Evolutionary conservation across 1,284 basidiomycete genomes (phyloP), one percentile per base, ranked within the genome.

Genomic region (Heimioporus punctisporus): DNA sequence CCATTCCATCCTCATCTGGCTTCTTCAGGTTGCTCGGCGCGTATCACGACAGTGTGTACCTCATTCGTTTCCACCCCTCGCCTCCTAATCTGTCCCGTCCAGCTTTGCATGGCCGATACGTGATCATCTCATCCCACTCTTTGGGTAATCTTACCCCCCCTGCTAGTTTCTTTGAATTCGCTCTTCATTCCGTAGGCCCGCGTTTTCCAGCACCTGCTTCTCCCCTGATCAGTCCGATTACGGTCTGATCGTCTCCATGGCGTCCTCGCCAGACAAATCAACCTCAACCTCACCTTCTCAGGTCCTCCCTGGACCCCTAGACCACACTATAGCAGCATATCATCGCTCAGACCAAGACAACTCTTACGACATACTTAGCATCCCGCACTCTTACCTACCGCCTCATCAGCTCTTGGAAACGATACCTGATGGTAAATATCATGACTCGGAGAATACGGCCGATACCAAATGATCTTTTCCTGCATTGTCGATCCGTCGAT

Each of bases 21-120:
- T 59, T 60, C 49, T 6, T 49, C 31, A 90, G 85, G 84, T 89
- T 54, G 90, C 90, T 14, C 78, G 91, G 51, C 81, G 84, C 55
- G 74, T 93, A 41, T 86, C 91, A 56, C 82, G 90, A 66, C 82
- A 90, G 89, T 92, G 60, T 54, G 82, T 72, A 59, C 53, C 51
- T 53, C 58, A 48, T 58, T 50, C 50, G 30, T 59, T 48, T 46
- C 53, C 41, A 47, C 52, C 54, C 42, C 37, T 42, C 46, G 48
- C 55, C 61, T 64, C 61, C 69, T 55, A 52, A 64, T 52, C 51
- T 40, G 31, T 55, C 45, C 58, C 54, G 55, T 61, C 19, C 66
- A 92, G 91, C 61, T 90, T 93, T 34, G 92, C 91, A n/a, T 93
- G 89, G 88, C 78, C 86, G n/a, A 92, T 93, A 63, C 86, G 91